A percentile compares a stretch with the other conserved stretches of the same genome.
phyloP scores from a whole-genome alignment of 768 basidiomycete genomes.

The Trametes meyenii region DNA sequence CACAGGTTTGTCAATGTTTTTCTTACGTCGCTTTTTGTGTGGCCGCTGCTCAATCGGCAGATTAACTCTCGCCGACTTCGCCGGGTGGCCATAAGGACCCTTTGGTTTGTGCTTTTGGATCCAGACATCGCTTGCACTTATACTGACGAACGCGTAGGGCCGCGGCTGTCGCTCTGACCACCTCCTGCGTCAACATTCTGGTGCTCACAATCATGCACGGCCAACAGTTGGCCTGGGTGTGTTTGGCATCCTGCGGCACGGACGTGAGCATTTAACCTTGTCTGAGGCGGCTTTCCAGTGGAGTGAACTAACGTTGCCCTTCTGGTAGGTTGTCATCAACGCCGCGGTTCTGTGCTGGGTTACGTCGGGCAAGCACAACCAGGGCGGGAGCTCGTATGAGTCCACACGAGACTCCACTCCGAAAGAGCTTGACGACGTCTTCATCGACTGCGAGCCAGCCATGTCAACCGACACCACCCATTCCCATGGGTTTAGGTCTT shows the following conservation, averaged over 20 bases:
- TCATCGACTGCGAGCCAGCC: conserved; percentile 8
- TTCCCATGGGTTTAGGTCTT: background rate
- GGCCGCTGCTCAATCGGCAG: conserved; percentile 44
- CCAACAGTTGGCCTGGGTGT: conserved; percentile 50
- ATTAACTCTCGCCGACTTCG: conserved; percentile 40
- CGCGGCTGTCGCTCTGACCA: conserved; percentile 47
- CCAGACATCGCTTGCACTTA: background rate
- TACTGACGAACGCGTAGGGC: conserved; percentile 36
- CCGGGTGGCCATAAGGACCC: conserved; percentile 44
- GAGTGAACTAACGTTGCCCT: background rate
- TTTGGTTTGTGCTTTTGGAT: conserved; percentile 37
- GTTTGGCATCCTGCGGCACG: conserved; percentile 44
- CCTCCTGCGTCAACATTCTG: conserved; percentile 52
- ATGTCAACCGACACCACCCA: background rate
- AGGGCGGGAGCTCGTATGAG: background rate
- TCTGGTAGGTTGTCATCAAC: conserved; percentile 49
- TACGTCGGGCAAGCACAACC: conserved; percentile 30
- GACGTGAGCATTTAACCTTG: conserved; percentile 33
- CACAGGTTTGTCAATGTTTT: conserved; percentile 39
- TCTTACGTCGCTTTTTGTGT: conserved; percentile 49
- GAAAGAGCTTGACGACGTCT: conserved; percentile 1
- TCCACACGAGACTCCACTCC: background rate
- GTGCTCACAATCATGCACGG: conserved; percentile 51
- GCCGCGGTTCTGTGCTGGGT: conserved; percentile 53
- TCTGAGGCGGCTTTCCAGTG: too few species aligned